phyloP scores from a whole-genome alignment of 805 yeast species.

The Hanseniaspora thailandica region DNA sequence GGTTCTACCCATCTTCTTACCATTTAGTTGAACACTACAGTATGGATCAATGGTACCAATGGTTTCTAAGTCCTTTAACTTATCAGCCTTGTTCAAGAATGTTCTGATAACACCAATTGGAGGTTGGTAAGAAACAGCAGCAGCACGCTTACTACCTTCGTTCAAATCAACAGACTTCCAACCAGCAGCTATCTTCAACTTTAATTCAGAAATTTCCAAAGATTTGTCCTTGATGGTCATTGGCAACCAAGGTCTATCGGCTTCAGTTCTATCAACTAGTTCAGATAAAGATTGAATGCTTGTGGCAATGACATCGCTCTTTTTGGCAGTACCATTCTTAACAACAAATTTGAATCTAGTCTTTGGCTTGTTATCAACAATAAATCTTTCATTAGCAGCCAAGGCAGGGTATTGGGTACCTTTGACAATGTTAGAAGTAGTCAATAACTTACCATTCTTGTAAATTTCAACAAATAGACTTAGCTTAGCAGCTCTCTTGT shows the following conservation, averaged over 20 bases:
- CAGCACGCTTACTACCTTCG: slow-evolving; percentile 38
- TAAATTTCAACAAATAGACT: slow-evolving; percentile 62
- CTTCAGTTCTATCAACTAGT: slow-evolving; percentile 64
- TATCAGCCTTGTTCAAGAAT: slow-evolving; percentile 55
- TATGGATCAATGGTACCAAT: slow-evolving; percentile 92
- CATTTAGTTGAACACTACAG: slow-evolving; percentile 65
- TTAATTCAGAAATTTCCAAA: slow-evolving; percentile 46
- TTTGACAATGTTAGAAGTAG: slow-evolving; percentile 45
- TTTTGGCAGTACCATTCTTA: slow-evolving; percentile 48
- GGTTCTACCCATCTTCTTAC: slow-evolving; percentile 67
- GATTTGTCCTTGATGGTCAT: slow-evolving; percentile 33
- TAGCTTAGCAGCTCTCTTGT: slow-evolving; percentile 36
- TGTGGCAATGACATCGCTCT: slow-evolving; percentile 40
- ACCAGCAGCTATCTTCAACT: slow-evolving; percentile 50
- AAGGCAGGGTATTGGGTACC: slow-evolving; percentile 57
- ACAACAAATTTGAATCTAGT: slow-evolving; percentile 57
- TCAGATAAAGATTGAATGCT: slow-evolving; percentile 48
- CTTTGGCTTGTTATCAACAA: slow-evolving; percentile 60
- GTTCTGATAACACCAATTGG: slow-evolving; percentile 89
- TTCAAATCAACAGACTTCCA: slow-evolving; percentile 81
- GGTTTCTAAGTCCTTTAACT: slow-evolving; percentile 71
- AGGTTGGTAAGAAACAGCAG: slow-evolving; percentile 73
- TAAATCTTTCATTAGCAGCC: slow-evolving; percentile 50
- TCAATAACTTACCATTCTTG: slow-evolving; percentile 47
- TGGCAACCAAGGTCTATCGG: slow-evolving; percentile 68